These are phyloP conservation scores for Ganoderma lucidum DNA, from an alignment of 1,284 basidiomycete species.

Conservation along the genomic window DNA sequence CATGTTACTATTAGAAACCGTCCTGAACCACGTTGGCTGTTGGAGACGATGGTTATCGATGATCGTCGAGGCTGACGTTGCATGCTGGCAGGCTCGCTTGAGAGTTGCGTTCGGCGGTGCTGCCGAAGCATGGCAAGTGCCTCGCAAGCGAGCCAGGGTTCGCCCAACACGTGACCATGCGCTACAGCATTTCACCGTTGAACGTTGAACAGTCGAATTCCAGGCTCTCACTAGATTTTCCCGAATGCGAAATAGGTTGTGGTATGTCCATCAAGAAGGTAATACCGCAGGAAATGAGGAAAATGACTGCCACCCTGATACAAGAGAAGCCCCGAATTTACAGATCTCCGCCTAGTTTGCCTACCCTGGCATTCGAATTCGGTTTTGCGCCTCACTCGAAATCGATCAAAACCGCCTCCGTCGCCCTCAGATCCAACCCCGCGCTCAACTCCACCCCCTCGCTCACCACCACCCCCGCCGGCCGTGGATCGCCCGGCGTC, in stretches of 20 bases:
- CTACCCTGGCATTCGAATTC: background rate
- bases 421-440: constrained; percentile 64
- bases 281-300: background rate
- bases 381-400: background rate
- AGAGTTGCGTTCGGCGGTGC: background rate
- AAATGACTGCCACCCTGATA: background rate
- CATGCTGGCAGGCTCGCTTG: background rate
- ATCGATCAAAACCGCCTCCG: constrained; percentile 57
- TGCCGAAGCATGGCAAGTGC: background rate
- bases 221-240: too few species aligned
- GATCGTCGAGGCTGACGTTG: background rate
- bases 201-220: too few species aligned
- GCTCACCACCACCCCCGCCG: constrained; percentile 48
- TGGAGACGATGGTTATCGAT: background rate
- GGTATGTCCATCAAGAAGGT: background rate
- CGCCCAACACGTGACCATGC: background rate
- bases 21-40: background rate
- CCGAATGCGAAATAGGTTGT: too few species aligned
- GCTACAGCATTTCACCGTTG: background rate
- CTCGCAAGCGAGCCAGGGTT: background rate
- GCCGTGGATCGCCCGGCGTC: constrained; percentile 53
- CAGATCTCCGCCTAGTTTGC: background rate
- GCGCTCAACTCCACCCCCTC: constrained; percentile 46
- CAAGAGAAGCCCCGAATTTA: background rate
- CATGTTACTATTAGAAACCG: background rate